Evolutionary conservation across 768 basidiomycete genomes (phyloP).

Genomic region (Mycena haematopus): DNA sequence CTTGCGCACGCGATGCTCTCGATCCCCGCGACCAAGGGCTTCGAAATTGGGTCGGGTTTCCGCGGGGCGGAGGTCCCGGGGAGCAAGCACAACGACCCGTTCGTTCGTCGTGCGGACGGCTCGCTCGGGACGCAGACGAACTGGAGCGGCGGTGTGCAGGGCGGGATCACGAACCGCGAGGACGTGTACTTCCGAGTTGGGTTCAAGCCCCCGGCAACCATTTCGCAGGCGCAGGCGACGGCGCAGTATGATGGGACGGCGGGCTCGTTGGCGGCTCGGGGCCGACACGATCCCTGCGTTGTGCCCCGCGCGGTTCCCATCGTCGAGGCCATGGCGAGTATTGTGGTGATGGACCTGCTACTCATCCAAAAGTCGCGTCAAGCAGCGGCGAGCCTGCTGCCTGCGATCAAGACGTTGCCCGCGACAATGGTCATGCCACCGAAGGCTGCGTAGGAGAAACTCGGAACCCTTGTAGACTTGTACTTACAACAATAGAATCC

Average conservation of each 20-base stretch:
- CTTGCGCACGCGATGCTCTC: conserved; percentile 98
- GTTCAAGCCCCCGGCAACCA: conserved; percentile 99
- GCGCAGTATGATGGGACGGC: conserved; percentile 92
- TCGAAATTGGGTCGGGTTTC: conserved; percentile 98
- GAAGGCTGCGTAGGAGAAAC: neutral
- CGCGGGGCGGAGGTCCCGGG: conserved; percentile 93
- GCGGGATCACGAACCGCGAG: conserved; percentile 97
- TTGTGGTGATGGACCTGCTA: conserved; percentile 94
- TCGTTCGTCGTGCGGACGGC: conserved; percentile 69
- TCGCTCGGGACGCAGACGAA: conserved; percentile 86
- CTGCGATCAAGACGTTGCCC: conserved; percentile 86
- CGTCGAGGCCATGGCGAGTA: conserved; percentile 96
- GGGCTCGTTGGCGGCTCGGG: conserved; percentile 88
- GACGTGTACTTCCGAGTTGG: conserved; percentile 96
- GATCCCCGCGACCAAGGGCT: conserved; percentile 97
- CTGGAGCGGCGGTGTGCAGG: conserved; percentile 97
- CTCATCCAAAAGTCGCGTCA: conserved; percentile 88
- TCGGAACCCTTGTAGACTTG: neutral
- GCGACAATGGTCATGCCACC: conserved; percentile 86
- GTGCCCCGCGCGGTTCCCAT: conserved; percentile 97
- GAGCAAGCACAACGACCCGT: conserved; percentile 91
- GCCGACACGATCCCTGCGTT: conserved; percentile 96
- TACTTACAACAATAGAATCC: neutral
- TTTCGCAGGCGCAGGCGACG: conserved; percentile 89
- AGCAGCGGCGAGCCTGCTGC: conserved; percentile 77